phyloP scores from a whole-genome alignment of 306 rosid genomes.

The Castanospermum australe region DNA sequence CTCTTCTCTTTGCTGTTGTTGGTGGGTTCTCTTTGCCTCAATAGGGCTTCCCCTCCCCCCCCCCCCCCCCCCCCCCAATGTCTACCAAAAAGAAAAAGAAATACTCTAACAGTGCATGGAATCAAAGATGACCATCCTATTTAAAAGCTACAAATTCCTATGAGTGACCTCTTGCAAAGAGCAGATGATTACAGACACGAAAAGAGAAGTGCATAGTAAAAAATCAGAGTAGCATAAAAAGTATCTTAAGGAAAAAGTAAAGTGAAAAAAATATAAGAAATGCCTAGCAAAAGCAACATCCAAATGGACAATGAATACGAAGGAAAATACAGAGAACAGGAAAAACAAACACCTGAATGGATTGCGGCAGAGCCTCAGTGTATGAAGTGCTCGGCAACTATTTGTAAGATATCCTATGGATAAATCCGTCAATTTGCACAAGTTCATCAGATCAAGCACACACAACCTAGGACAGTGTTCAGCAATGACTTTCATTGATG shows the following conservation, averaged over 20 bases:
- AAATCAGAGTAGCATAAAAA: not conserved
- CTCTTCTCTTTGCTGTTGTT: too few species aligned
- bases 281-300: conserved; percentile 3
- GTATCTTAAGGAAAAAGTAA: too few species aligned
- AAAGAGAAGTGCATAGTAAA: not conserved
- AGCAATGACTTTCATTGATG: conserved; percentile 62
- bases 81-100: too few species aligned
- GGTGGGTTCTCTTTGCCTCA: too few species aligned
- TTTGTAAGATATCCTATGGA: conserved; percentile 63
- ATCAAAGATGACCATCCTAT: conserved; percentile 1
- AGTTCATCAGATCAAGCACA: conserved; percentile 54
- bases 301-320: not conserved
- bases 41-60: too few species aligned
- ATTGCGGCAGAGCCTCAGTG: conserved; percentile 58
- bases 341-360: conserved; percentile 60
- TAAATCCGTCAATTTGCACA: conserved; percentile 63
- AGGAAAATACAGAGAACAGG: not conserved
- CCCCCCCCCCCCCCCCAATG: too few species aligned
- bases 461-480: conserved; percentile 56
- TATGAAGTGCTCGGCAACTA: conserved; percentile 57
- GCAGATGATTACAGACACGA: not conserved
- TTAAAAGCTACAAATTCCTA: not conserved
- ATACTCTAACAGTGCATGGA: not conserved
- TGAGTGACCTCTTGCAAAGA: conserved; percentile 4
- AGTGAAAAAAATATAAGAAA: not conserved